Evolutionary conservation across 495 filamentous ascomycete species (phyloP).

Genomic region (Daldinia bambusicola): DNA sequence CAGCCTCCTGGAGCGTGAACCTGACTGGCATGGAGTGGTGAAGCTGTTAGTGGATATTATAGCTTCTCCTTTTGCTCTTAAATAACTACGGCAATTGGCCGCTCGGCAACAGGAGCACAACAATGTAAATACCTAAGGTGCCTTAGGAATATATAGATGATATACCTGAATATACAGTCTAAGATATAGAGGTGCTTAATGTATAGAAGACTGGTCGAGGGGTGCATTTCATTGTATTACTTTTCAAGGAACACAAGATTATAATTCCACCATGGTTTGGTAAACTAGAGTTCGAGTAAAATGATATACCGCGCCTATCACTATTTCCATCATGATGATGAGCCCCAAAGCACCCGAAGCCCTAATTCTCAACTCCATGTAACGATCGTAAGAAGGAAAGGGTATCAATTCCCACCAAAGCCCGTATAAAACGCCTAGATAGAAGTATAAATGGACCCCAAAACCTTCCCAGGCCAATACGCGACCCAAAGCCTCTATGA

Average conservation of each 20-base stretch:
- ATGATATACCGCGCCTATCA: background rate
- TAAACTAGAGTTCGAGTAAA: background rate
- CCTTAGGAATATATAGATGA: too few species aligned
- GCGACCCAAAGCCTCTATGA: slow-evolving; percentile 14
- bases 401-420: slow-evolving; percentile 30
- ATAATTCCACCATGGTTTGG: background rate
- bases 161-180: too few species aligned
- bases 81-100: too few species aligned
- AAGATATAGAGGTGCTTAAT: too few species aligned
- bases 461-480: slow-evolving; percentile 4
- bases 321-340: background rate
- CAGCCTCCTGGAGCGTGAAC: too few species aligned
- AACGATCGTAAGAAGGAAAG: slow-evolving; percentile 38
- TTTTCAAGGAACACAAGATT: background rate
- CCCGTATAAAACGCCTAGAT: background rate
- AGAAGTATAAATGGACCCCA: background rate
- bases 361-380: slow-evolving; percentile 15
- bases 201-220: too few species aligned
- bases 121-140: too few species aligned
- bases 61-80: too few species aligned
- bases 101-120: too few species aligned
- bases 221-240: too few species aligned
- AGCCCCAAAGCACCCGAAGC: background rate
- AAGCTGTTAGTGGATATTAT: too few species aligned
- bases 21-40: too few species aligned